Evolutionary conservation across 2,329 filamentous ascomycete genomes (phyloP).

Genomic region (Plectosphaerella plurivora): DNA sequence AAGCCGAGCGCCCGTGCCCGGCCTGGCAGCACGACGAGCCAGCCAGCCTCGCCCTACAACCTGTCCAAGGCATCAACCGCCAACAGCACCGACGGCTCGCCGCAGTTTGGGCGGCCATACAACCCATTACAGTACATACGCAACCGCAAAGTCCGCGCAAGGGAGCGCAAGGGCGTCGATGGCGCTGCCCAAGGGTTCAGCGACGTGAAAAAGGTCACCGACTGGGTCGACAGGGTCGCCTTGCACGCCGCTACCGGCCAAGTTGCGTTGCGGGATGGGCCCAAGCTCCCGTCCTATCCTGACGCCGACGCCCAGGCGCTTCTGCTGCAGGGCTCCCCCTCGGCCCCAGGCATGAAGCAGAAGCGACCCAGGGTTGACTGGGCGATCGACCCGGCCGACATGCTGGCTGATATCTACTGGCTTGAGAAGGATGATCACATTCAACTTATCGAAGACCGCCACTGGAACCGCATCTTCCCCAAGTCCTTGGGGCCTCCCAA

Average conservation of each 20-base stretch:
- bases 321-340: slow-evolving; percentile 29
- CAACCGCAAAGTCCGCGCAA: slow-evolving; percentile 78
- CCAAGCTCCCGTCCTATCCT: slow-evolving; percentile 40
- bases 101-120: slow-evolving; percentile 63
- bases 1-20: slow-evolving; percentile 35
- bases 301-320: slow-evolving; percentile 36
- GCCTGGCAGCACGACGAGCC: slow-evolving; percentile 34
- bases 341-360: slow-evolving; percentile 49
- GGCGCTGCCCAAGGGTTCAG: slow-evolving; percentile 73
- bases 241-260: slow-evolving; percentile 35
- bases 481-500: slow-evolving; percentile 16
- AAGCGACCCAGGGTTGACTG: slow-evolving; percentile 78
- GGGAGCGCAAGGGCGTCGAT: slow-evolving; percentile 71
- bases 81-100: slow-evolving; percentile 25
- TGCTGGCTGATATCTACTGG: slow-evolving; percentile 90
- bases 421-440: slow-evolving; percentile 79
- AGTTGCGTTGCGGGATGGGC: slow-evolving; percentile 20
- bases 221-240: slow-evolving; percentile 72
- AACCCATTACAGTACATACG: slow-evolving; percentile 92
- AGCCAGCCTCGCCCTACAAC: slow-evolving; percentile 31
- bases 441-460: slow-evolving; percentile 71
- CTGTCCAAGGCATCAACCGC: slow-evolving; percentile 15
- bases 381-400: slow-evolving; percentile 76
- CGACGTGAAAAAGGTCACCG: slow-evolving; percentile 64
- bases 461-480: slow-evolving; percentile 70